A percentile compares a stretch with the other conserved stretches of the same genome.
phyloP scores from a whole-genome alignment of 768 basidiomycete genomes.

The Crepidotus variabilis region DNA sequence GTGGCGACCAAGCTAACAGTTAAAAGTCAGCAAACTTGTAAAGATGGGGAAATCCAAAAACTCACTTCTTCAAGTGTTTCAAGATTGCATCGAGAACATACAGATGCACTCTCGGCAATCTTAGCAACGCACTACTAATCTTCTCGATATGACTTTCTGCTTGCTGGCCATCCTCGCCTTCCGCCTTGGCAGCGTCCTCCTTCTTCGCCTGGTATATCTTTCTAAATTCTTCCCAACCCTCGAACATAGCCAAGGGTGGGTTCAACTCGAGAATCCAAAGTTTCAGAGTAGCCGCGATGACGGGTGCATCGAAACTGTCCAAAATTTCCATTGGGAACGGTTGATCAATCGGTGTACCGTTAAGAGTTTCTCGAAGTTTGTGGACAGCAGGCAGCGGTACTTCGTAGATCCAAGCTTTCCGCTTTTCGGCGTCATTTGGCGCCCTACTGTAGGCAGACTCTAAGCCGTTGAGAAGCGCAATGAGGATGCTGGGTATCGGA shows the following conservation, averaged over 20 bases:
- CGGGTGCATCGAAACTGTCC: conserved; percentile 77
- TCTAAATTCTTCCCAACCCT: conserved; percentile 89
- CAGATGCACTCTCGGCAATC: conserved; percentile 75
- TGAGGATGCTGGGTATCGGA: conserved; percentile 69
- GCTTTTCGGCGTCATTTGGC: conserved; percentile 69
- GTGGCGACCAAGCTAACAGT: conserved; percentile 57
- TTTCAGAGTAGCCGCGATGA: conserved; percentile 82
- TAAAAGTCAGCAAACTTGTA: conserved; percentile 2
- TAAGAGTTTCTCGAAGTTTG: conserved; percentile 80
- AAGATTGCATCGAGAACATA: conserved; percentile 77
- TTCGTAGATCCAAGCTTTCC: conserved; percentile 94
- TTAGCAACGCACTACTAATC: conserved; percentile 58
- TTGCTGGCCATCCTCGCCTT: conserved; percentile 46
- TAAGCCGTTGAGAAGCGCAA: conserved; percentile 60
- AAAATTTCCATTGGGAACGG: conserved; percentile 50
- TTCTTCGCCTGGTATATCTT: conserved; percentile 75
- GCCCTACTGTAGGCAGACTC: conserved; percentile 59
- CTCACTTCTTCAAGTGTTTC: conserved; percentile 70
- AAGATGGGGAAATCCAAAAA: conserved; percentile 10
- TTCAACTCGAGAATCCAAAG: conserved; percentile 91
- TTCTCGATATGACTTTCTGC: conserved; percentile 63
- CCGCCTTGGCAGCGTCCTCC: conserved; percentile 40
- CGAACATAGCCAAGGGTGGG: conserved; percentile 80
- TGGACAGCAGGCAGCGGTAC: conserved; percentile 82
- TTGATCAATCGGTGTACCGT: conserved; percentile 58